Base-by-base conservation (phyloP, 192 early-diverging fungal genomes). In the Dissophora ornata region DNA sequence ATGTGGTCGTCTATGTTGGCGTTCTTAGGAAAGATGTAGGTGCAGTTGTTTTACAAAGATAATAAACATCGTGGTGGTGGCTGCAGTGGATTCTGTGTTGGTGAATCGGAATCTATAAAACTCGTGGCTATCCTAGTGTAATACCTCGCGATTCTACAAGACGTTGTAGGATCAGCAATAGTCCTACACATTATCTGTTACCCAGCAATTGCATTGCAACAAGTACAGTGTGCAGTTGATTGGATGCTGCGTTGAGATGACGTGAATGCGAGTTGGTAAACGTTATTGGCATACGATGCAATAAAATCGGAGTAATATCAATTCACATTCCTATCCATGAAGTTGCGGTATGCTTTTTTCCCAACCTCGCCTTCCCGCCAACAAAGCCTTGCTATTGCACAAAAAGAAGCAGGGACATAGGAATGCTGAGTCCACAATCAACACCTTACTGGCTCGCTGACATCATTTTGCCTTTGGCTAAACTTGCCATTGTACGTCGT, bases 31-130 rank as follows among this genome's bases (percentile, higher is more conserved):
- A n/a, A n/a, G n/a, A n/a, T n/a, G n/a, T n/a, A n/a, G n/a, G n/a
- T n/a, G n/a, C n/a, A n/a, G n/a, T n/a, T n/a, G 12, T 25, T 55
- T 47, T 75, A 75, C 71, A 47, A 10, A 67, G 54, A 42, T 75
- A 75, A 44, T 75, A 75, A 33, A 75, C 28, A 15, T 75, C 71
- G 57, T 75, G 71, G 24, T 44, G 57, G 28, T 75, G 71, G n/a
- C 62, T 67, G 51, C 71, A 75, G 28, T 75, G 71, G 34, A 67
- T 24, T 15, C 46, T 67, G 71, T 75, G 42, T 75, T 63, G 3
- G 71, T 75, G 48, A 67, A 75, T 58, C 71, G 42, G 51, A 75
- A 75, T 47, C 63, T 29, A 42, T 60, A 75, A 49, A 45, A 75
- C 26, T 75, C 57, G 36, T 67, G 59, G 22, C 30, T 45, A 0